Evolutionary conservation across 352 stramenopile genomes (phyloP).

Genomic region (Pythium biforme): DNA sequence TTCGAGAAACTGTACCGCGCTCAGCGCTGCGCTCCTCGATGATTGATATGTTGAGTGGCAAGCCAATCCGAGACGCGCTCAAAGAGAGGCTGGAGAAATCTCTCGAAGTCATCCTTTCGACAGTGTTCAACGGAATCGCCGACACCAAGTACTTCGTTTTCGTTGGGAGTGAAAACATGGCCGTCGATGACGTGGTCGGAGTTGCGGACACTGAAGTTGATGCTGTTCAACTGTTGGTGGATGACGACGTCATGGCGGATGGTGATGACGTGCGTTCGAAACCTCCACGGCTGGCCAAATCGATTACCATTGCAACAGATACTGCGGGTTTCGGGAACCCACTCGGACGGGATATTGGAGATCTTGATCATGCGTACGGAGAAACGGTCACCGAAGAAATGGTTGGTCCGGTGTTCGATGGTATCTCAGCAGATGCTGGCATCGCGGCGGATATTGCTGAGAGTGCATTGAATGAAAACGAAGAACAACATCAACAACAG

Average conservation of each 20-base stretch:
- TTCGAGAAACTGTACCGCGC: conserved; percentile 31
- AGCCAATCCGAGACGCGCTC: conserved; percentile 39
- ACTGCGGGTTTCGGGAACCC: background rate
- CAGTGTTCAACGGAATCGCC: conserved; percentile 56
- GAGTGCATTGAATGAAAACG: background rate
- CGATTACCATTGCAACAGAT: conserved; percentile 16
- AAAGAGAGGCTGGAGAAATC: conserved; percentile 71
- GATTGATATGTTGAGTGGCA: conserved; percentile 33
- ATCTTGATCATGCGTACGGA: background rate
- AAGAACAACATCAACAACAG: conserved; percentile 20
- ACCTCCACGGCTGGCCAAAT: conserved; percentile 19
- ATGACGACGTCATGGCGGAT: conserved; percentile 37
- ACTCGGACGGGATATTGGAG: background rate
- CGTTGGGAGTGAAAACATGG: conserved; percentile 53
- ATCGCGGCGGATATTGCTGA: background rate
- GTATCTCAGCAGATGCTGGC: background rate
- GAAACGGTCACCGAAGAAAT: background rate
- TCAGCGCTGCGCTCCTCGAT: conserved; percentile 18
- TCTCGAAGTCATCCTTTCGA: conserved; percentile 64
- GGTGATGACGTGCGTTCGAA: background rate
- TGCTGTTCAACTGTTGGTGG: conserved; percentile 56
- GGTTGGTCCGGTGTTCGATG: background rate
- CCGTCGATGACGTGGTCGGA: conserved; percentile 56
- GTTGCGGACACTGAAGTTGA: conserved; percentile 43
- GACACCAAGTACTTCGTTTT: conserved; percentile 87